phyloP scores from a whole-genome alignment of 345 rosid genomes.

The Xanthoceras sorbifolium region DNA sequence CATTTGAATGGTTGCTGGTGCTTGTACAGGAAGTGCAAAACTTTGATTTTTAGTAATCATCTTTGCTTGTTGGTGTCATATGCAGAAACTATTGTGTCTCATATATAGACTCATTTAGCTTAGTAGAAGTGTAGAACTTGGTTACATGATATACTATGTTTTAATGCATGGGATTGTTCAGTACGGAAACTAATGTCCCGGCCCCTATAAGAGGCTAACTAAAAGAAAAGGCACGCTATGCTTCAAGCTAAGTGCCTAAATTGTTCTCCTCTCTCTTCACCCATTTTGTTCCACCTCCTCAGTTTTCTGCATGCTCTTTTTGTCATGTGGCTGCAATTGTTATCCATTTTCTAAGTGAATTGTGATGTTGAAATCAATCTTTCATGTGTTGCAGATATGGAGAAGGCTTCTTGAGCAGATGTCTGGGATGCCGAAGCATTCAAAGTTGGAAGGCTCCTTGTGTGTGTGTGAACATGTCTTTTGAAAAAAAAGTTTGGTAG shows the following conservation, averaged over 20 bases:
- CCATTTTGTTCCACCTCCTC: not conserved
- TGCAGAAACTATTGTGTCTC: not conserved
- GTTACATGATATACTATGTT: not conserved
- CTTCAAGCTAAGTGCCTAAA: not conserved
- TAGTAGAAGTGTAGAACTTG: not conserved
- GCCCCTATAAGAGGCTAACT: too few relatives aligned
- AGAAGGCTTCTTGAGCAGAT: conserved; percentile 30
- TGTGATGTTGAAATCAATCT: conserved; percentile 2
- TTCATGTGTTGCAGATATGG: conserved; percentile 27
- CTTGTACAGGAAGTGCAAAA: not conserved
- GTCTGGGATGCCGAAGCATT: conserved; percentile 10
- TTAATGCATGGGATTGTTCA: not conserved
- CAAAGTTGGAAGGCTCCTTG: conserved; percentile 2
- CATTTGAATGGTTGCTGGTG: not conserved
- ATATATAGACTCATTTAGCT: not conserved
- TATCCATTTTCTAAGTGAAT: not conserved
- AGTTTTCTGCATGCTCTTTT: not conserved
- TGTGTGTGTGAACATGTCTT: not conserved
- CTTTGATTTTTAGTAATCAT: not conserved
- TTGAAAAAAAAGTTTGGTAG: conserved; percentile 13
- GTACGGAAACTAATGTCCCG: not conserved
- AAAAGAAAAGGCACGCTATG: not conserved
- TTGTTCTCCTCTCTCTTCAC: too few relatives aligned
- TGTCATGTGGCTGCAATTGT: not conserved
- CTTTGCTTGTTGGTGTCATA: not conserved